These are phyloP conservation scores for Exophiala aquamarina DNA, from an alignment of 2,329 filamentous ascomycete species.

Conservation along the genomic window DNA sequence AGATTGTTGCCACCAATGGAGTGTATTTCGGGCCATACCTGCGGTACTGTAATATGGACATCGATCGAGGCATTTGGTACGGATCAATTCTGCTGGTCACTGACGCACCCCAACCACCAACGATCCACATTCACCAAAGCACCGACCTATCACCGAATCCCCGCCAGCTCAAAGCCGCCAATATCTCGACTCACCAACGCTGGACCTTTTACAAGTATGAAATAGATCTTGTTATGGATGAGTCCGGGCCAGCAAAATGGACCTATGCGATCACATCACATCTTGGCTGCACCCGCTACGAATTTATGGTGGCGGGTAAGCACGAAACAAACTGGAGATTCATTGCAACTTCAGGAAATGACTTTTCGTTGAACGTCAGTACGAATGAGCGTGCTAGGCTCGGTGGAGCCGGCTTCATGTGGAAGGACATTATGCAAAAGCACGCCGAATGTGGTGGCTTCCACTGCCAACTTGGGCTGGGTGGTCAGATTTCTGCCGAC, in stretches of 20 bases:
- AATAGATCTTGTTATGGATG: slow-evolving; percentile 84
- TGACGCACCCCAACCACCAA: slow-evolving; percentile 86
- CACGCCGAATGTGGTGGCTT: slow-evolving; percentile 95
- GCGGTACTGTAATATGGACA: slow-evolving; percentile 94
- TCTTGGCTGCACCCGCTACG: slow-evolving; percentile 94
- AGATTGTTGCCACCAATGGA: slow-evolving; percentile 87
- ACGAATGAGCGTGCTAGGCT: slow-evolving; percentile 81
- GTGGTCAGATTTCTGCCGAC: slow-evolving; percentile 94
- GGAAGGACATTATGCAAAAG: slow-evolving; percentile 98
- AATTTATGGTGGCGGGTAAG: slow-evolving; percentile 90
- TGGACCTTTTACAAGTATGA: slow-evolving; percentile 98
- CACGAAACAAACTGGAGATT: slow-evolving; percentile 93
- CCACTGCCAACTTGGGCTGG: slow-evolving; percentile 87
- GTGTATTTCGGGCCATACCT: slow-evolving; percentile 98
- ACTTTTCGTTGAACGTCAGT: slow-evolving; percentile 85
- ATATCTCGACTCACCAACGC: slow-evolving; percentile 84
- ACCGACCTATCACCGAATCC: slow-evolving; percentile 90
- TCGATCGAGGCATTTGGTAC: slow-evolving; percentile 86
- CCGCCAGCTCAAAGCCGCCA: slow-evolving; percentile 75
- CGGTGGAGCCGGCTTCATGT: slow-evolving; percentile 92
- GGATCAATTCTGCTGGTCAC: slow-evolving; percentile 93
- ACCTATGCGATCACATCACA: slow-evolving; percentile 98
- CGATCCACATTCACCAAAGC: slow-evolving; percentile 92
- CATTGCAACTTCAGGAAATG: slow-evolving; percentile 92
- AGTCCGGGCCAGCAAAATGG: slow-evolving; percentile 76